Base-by-base conservation (phyloP, 306 rosid genomes). In the Cicer yamashitae region DNA sequence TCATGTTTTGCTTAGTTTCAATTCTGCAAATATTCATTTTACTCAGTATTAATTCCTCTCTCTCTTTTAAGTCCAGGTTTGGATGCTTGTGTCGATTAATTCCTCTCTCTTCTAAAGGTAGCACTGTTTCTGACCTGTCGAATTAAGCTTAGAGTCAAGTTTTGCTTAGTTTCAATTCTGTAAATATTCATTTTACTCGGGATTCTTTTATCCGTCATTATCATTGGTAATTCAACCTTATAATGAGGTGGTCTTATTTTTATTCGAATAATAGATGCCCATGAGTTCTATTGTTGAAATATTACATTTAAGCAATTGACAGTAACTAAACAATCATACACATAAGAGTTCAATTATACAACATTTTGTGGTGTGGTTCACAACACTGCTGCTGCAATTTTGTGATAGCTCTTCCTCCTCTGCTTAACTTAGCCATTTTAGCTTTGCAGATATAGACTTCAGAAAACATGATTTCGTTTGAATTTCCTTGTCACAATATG, bases 1-100 rank as follows among this genome's bases (percentile, higher is more conserved):
- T n/a, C n/a, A n/a, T n/a, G n/a, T n/a, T n/a, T n/a, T n/a, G n/a
- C n/a, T n/a, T n/a, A n/a, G n/a, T n/a, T n/a, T n/a, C n/a, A n/a
- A n/a, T n/a, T n/a, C n/a, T n/a, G n/a, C n/a, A n/a, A n/a, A n/a
- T n/a, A n/a, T n/a, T n/a, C n/a, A n/a, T n/a, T n/a, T n/a, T n/a
- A n/a, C n/a, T n/a, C n/a, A n/a, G n/a, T n/a, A n/a, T n/a, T n/a
- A n/a, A n/a, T n/a, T n/a, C n/a, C n/a, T n/a, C 2, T 22, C 2
- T 22, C 3, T 22, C 25, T 22, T 22, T 22, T 22, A 22, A 50
- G 40, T 71, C 57, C 77, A 38, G 82, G 66, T 77, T 44, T 82
- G 81, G 82, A 78, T 68, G 72, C 79, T 82, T 85, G 81, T 74
- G 85, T 81, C 74, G 90, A 75, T 72, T 78, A 81, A 63, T 52